Percentiles rank a stretch among this genome's conserved stretches.
phyloP scores from a whole-genome alignment of 2,329 filamentous ascomycete genomes.

The Sclerotiophoma versabilis region DNA sequence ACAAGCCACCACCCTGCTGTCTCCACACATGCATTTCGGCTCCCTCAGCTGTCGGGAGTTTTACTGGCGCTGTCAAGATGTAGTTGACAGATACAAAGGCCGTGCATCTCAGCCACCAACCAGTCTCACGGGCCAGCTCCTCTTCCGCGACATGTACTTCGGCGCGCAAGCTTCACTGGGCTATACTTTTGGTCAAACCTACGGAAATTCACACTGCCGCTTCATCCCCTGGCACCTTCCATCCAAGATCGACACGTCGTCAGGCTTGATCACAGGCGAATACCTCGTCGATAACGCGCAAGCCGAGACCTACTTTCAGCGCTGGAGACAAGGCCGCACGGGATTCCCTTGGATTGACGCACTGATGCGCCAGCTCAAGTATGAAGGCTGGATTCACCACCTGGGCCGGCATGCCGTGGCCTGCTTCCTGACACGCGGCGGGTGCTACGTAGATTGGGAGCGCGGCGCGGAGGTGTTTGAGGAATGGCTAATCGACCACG shows the following conservation, averaged over 20 bases:
- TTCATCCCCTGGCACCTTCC: constrained; percentile 83
- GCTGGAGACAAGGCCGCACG: constrained; percentile 73
- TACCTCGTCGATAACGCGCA: constrained; percentile 69
- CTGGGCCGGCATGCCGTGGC: constrained; percentile 79
- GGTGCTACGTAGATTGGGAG: constrained; percentile 82
- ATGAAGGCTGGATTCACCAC: constrained; percentile 82
- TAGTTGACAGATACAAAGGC: constrained; percentile 65
- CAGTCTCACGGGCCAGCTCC: constrained; percentile 74
- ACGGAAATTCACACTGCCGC: constrained; percentile 70
- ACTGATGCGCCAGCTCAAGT: constrained; percentile 75
- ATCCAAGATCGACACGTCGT: constrained; percentile 59
- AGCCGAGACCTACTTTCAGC: constrained; percentile 70
- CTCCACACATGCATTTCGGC: constrained; percentile 77
- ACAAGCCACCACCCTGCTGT: constrained; percentile 75
- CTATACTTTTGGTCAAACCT: constrained; percentile 67
- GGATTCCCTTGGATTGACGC: constrained; percentile 85
- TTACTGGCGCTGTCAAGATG: constrained; percentile 73
- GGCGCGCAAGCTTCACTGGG: constrained; percentile 75
- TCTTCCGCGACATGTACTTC: constrained; percentile 87
- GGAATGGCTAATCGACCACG: constrained; percentile 77
- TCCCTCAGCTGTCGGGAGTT: constrained; percentile 73
- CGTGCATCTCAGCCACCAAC: constrained; percentile 66
- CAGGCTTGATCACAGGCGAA: constrained; percentile 61
- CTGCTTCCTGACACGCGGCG: constrained; percentile 80
- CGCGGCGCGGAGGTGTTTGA: constrained; percentile 80